Evolutionary conservation across 2,329 filamentous ascomycete genomes (phyloP).

Genomic region (Stagonosporopsis vannaccii): DNA sequence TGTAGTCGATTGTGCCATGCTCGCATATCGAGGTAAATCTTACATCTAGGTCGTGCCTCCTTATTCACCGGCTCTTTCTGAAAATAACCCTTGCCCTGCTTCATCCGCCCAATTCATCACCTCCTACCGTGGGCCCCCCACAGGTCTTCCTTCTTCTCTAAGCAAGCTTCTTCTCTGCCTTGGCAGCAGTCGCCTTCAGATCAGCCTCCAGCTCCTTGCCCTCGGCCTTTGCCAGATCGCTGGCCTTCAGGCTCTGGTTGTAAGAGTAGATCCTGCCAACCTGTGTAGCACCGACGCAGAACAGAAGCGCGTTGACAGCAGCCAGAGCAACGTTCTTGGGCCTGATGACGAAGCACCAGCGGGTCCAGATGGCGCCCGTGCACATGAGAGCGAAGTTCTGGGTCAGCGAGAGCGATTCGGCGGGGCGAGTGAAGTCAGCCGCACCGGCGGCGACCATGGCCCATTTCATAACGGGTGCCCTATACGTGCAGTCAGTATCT

Average conservation of each 20-base stretch:
- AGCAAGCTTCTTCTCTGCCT: slow-evolving; percentile 35
- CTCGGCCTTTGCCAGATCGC: slow-evolving; percentile 50
- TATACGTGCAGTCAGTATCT: slow-evolving; percentile 44
- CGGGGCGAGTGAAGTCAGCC: slow-evolving; percentile 88
- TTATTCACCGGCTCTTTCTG: not conserved
- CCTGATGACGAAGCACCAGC: slow-evolving; percentile 98
- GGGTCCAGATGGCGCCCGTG: slow-evolving; percentile 96
- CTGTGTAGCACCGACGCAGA: slow-evolving; percentile 84
- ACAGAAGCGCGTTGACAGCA: slow-evolving; percentile 98
- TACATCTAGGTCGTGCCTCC: slow-evolving; percentile 1
- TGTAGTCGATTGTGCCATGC: slow-evolving; percentile 5
- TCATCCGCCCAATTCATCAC: not conserved
- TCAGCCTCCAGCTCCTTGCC: slow-evolving; percentile 42
- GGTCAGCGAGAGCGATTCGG: slow-evolving; percentile 88
- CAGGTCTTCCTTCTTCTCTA: slow-evolving; percentile 21
- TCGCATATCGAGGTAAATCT: slow-evolving; percentile 12
- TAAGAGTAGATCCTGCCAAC: slow-evolving; percentile 76
- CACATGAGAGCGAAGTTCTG: slow-evolving; percentile 90
- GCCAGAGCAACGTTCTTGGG: slow-evolving; percentile 92
- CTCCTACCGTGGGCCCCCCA: not conserved
- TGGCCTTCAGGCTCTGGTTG: slow-evolving; percentile 65
- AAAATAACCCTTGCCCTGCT: not conserved
- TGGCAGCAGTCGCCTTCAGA: slow-evolving; percentile 40
- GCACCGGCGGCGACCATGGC: slow-evolving; percentile 89
- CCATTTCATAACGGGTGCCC: slow-evolving; percentile 97